phyloP scores from a whole-genome alignment of 2,329 filamentous ascomycete species.

The Hymenoscyphus linearis region DNA sequence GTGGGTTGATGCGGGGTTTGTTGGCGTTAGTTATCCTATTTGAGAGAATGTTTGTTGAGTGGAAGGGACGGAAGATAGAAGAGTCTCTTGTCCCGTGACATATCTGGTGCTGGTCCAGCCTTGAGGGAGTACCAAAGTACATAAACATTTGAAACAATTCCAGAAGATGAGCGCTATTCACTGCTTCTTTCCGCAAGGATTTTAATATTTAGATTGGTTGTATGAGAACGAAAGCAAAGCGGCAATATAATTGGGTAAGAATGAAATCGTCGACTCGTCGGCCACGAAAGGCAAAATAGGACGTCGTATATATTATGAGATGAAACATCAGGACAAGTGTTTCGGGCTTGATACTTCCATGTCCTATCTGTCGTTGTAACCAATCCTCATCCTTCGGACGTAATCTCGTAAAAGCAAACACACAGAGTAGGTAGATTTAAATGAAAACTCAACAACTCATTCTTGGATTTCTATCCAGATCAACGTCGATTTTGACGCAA shows the following conservation, averaged over 20 bases:
- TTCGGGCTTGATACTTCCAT: background rate
- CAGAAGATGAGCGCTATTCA: background rate
- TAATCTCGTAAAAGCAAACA: background rate
- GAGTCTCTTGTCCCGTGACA: background rate
- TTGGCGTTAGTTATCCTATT: slow-evolving; percentile 10
- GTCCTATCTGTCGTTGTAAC: background rate
- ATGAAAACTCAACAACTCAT: background rate
- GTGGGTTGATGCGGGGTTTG: slow-evolving; percentile 39
- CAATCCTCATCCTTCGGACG: background rate
- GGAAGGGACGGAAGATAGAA: background rate
- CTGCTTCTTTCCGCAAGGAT: no score
- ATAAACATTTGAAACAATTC: no score
- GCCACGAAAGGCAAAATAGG: background rate
- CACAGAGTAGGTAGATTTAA: background rate
- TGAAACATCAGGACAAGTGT: background rate
- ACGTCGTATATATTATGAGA: background rate
- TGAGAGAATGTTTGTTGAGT: background rate
- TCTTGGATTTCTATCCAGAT: background rate
- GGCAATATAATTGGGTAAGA: background rate
- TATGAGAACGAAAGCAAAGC: background rate
- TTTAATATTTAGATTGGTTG: no score
- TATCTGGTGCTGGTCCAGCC: background rate
- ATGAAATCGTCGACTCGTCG: background rate
- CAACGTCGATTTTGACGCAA: background rate
- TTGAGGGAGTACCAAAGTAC: no score